Base-by-base conservation (phyloP, 2,329 filamentous ascomycete species). In the Knufia fluminis region DNA sequence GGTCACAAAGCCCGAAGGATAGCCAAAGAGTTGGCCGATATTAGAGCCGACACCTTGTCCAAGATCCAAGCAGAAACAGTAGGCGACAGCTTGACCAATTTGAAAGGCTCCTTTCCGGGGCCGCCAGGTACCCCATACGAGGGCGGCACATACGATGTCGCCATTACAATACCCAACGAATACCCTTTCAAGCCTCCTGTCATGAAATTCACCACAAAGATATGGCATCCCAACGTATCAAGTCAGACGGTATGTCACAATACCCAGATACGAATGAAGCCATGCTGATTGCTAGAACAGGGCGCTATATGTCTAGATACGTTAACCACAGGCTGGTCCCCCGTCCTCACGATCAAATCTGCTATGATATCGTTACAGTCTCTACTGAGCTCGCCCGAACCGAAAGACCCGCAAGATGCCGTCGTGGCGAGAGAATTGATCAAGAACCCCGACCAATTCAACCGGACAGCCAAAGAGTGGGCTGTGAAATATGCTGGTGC, bases 221-320 rank as follows among this genome's bases (percentile, higher is more conserved):
- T 97, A 59, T 98, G 90, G 90, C 92, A 98, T 66, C 92, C 92
- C 28, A 98, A 98, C 64, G 80, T 98, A 70, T 94, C 86, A 75
- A 91, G 85, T 62, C 85, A 92, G 65, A 96, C 90, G 35, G 89
- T 94, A 71, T 62, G 82, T n/a, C n/a, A 74, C 16, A 3, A 36
- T 7, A 16, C 19, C 14, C 50, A 50, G 33, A 28, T 24, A 23
- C n/a, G 19, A n/a, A n/a, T n/a, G n/a, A n/a, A n/a, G n/a, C n/a
- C n/a, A n/a, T n/a, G n/a, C n/a, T n/a, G n/a, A n/a, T n/a, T n/a
- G n/a, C n/a, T n/a, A n/a, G n/a, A 31, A 9, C 54, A 97, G 88
- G 92, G 92, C 49, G 91, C 90, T 22, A 98, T 98, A 65, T 98
- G 92, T 63, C 81, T 98, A 48, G 92, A 98, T 64, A 97, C 90